phyloP scores from a whole-genome alignment of 2,329 filamentous ascomycete genomes.

The Corinectria fuckeliana region DNA sequence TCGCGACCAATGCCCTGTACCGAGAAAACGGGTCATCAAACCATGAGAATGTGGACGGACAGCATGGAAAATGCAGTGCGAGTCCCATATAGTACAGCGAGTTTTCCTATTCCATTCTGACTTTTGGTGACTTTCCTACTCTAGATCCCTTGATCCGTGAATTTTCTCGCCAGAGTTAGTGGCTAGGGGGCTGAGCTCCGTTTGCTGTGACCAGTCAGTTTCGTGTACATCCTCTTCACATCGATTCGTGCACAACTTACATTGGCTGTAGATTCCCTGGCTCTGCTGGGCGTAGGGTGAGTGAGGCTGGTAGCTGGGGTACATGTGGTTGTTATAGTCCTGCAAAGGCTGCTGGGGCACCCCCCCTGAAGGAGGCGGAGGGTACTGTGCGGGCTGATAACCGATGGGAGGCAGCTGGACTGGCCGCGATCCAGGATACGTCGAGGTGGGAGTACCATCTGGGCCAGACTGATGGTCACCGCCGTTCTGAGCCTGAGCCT shows the following conservation, averaged over 20 bases:
- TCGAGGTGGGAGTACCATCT: slow-evolving; percentile 55
- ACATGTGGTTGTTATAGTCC: slow-evolving; percentile 65
- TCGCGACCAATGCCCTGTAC: neutral
- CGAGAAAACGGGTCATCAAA: slow-evolving; percentile 2
- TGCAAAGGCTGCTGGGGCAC: slow-evolving; percentile 59
- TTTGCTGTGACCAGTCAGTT: slow-evolving; percentile 40
- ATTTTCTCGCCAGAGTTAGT: slow-evolving; percentile 32
- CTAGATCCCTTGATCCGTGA: slow-evolving; percentile 30
- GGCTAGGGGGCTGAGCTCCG: slow-evolving; percentile 44
- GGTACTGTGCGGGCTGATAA: slow-evolving; percentile 72
- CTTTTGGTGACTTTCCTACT: slow-evolving; percentile 39
- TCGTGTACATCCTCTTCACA: neutral
- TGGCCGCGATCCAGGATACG: slow-evolving; percentile 62
- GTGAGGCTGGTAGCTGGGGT: slow-evolving; percentile 63
- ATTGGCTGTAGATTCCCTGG: slow-evolving; percentile 66
- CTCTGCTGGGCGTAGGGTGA: slow-evolving; percentile 64
- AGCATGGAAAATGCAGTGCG: slow-evolving; percentile 12
- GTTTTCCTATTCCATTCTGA: slow-evolving; percentile 37
- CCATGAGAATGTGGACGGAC: slow-evolving; percentile 7
- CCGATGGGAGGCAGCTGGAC: slow-evolving; percentile 78
- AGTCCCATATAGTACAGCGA: slow-evolving; percentile 39
- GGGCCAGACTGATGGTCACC: slow-evolving; percentile 53
- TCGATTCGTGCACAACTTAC: slow-evolving; percentile 45
- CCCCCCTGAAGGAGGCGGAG: slow-evolving; percentile 62
- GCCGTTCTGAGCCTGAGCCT: slow-evolving; percentile 62